Percentiles rank a stretch among this genome's conserved stretches.
Evolutionary conservation across 73 alveolate genomes (phyloP).

Genomic region (Chromera velia): DNA sequence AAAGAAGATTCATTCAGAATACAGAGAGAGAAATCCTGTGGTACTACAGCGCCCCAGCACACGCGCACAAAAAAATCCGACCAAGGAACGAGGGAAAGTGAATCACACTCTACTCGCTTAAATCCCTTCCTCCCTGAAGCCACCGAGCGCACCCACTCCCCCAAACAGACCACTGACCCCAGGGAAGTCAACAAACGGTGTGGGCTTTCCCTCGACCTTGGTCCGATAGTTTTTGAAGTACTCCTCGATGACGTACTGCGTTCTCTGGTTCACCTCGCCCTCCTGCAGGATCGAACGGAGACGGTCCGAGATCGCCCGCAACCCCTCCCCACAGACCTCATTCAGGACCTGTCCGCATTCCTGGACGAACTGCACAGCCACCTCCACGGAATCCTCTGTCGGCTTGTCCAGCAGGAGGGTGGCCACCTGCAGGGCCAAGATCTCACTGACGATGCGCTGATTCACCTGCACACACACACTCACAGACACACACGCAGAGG

Average conservation of each 20-base stretch:
- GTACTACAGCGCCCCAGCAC: no score
- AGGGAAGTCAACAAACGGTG: conserved; percentile 78
- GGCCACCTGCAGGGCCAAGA: conserved; percentile 84
- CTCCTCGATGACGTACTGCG: conserved; percentile 92
- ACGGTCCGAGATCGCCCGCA: conserved; percentile 89
- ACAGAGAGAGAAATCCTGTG: no score
- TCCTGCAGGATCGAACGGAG: conserved; percentile 67
- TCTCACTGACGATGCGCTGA: conserved; percentile 69
- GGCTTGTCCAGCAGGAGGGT: conserved; percentile 78
- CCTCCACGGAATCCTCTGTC: conserved; percentile 35
- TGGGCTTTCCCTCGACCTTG: no score
- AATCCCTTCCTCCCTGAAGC: no score
- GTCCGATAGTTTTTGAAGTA: conserved; percentile 84
- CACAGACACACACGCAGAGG: no score
- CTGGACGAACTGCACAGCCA: conserved; percentile 33
- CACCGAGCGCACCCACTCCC: no score
- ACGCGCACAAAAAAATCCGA: no score
- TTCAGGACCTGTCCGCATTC: conserved; percentile 95
- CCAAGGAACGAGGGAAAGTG: no score
- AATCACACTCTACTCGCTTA: no score
- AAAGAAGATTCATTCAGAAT: not conserved
- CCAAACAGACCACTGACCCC: conserved; percentile 71
- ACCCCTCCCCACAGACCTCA: conserved; percentile 82
- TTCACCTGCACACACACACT: no score
- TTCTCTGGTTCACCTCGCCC: conserved; percentile 71